phyloP scores from a whole-genome alignment of 208 protist species.

The Polymyxa betae region DNA sequence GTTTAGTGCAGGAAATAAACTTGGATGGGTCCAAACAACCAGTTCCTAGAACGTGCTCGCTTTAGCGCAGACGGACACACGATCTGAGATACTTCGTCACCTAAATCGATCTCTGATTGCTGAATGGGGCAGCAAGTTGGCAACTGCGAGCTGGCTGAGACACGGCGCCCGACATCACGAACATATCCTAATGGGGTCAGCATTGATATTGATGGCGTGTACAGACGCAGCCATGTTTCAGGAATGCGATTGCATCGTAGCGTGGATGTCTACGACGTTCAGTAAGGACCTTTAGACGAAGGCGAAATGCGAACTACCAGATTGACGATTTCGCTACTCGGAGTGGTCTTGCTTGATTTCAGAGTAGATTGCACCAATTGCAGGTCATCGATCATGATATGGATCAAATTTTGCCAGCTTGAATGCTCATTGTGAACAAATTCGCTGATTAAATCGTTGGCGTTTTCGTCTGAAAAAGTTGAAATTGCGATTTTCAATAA shows the following conservation, averaged over 20 bases:
- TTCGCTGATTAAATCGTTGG: background rate
- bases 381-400: background rate
- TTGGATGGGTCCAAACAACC: background rate
- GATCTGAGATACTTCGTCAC: background rate
- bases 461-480: too few relatives aligned
- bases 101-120: background rate
- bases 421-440: background rate
- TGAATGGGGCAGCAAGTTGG: background rate
- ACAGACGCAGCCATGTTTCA: background rate
- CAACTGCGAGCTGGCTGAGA: background rate
- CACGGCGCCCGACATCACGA: background rate
- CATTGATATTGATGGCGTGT: background rate
- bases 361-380: background rate
- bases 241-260: background rate
- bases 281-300: background rate
- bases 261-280: background rate
- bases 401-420: background rate
- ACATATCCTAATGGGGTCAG: background rate
- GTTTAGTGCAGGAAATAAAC: constrained; percentile 22
- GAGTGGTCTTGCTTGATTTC: background rate
- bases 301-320: background rate
- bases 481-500: too few relatives aligned
- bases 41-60: background rate
- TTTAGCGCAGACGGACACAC: background rate
- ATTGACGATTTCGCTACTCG: background rate